Base-by-base conservation (phyloP, 2,329 filamentous ascomycete species). In the Colletotrichum limetticola region DNA sequence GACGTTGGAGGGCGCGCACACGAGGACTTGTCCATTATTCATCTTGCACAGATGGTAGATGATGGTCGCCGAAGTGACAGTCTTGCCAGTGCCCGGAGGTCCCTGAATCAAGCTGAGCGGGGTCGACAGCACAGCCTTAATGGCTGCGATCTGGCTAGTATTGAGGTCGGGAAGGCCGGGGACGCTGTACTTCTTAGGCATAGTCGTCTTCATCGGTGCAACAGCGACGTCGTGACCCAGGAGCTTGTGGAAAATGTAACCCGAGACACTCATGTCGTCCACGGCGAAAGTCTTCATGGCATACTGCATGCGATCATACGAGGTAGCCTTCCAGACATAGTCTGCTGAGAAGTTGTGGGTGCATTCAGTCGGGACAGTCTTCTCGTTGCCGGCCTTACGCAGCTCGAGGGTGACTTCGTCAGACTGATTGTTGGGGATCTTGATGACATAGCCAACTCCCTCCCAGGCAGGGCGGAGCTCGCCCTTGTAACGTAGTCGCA, bases 231-330 rank as follows among this genome's bases (percentile, higher is more conserved):
- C 96, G 79, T 98, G 95, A 66, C 97, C 97, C 37, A 99, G 91
- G 26, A 99, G 89, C 76, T 97, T 97, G 82, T 99, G 97, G 86
- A 98, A 99, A 76, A 99, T 98, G 84, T 98, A 99, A 49, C 97
- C 97, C 26, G 97, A 98, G 56, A 99, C 96, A 79, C 95, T 98
- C 93, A 97, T 94, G 83, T 99, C 97, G 78, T 99, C 96, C 57
- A 98, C 92, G 6, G 97, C 97, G 81, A 99, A 99, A 0, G 95
- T 98, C 88, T 98, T 98, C 96, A 99, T 98, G 67, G 97, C 97
- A 76, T 95, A 91, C 83, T 99, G 97, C 97, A 99, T 99, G 75
- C 97, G 95, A 80, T 99, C 97, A 81, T 99, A 99, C 0, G 96
- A 98, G 0, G 97, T 99, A 16, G 97, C 97, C 82, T 99, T 99